Conservation (phyloP, 2,329 filamentous ascomycete species). For the Pseudogymnoascus sp. region DNA sequence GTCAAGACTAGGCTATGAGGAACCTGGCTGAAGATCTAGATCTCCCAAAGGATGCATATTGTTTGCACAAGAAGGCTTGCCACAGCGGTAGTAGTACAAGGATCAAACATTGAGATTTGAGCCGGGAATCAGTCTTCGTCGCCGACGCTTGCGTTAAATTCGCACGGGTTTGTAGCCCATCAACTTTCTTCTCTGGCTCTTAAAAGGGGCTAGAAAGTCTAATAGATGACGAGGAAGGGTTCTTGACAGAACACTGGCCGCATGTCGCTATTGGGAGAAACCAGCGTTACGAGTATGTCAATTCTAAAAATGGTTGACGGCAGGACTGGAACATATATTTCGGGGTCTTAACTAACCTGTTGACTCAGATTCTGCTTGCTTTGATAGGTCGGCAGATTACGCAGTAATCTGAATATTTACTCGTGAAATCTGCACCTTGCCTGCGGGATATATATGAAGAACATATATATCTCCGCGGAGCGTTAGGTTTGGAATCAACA, state of each 20-base stretch:
- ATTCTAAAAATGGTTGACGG: background rate
- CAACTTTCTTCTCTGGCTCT: background rate
- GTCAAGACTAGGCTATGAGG: background rate
- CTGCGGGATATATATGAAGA: too few relatives aligned
- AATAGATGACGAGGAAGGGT: background rate
- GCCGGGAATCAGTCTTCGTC: background rate
- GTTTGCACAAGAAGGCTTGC: conserved; percentile 5
- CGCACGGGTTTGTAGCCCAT: background rate
- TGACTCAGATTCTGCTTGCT: background rate
- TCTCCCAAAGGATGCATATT: background rate
- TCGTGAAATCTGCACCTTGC: too few relatives aligned
- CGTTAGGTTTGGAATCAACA: background rate
- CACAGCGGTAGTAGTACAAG: background rate
- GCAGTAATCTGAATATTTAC: background rate
- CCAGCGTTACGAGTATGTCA: background rate
- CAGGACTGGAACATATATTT: background rate
- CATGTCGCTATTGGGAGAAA: background rate
- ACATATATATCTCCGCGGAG: too few relatives aligned
- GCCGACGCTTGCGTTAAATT: background rate
- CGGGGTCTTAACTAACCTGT: background rate
- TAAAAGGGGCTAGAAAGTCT: background rate
- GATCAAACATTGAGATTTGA: background rate
- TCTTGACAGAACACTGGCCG: background rate
- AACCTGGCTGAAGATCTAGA: background rate
- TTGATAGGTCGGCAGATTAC: background rate